These are phyloP conservation scores for Leptoxyphium fumago DNA, from an alignment of 2,329 filamentous ascomycete species.

Conservation along the genomic window DNA sequence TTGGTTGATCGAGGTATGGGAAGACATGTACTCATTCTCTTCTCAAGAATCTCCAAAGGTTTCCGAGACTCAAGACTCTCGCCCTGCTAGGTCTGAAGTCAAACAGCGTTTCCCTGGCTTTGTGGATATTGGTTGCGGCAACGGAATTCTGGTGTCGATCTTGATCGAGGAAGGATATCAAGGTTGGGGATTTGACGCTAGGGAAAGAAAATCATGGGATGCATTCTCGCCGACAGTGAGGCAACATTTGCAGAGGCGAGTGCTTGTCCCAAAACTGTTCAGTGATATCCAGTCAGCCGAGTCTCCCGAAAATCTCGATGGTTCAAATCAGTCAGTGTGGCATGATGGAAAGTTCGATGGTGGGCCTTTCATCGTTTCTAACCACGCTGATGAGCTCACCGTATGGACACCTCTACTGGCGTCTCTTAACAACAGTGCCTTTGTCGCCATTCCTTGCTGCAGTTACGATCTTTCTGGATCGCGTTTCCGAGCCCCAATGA, in stretches of 20 bases:
- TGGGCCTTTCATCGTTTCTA: conserved; percentile 85
- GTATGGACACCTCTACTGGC: conserved; percentile 89
- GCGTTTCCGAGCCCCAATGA: conserved; percentile 46
- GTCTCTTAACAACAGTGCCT: conserved; percentile 58
- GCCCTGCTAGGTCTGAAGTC: neutral
- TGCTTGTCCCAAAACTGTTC: conserved; percentile 44
- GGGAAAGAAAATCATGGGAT: conserved; percentile 71
- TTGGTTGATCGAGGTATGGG: conserved; percentile 86
- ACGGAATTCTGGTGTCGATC: conserved; percentile 77
- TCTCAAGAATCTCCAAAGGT: neutral
- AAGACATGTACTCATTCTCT: conserved; percentile 51
- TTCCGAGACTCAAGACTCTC: conserved; percentile 1
- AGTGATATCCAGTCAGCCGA: conserved; percentile 1
- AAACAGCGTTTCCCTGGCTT: conserved; percentile 60
- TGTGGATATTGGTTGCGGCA: conserved; percentile 91
- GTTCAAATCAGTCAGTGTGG: conserved; percentile 3
- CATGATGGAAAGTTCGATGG: conserved; percentile 49
- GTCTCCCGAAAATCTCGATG: conserved; percentile 1
- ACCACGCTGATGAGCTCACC: conserved; percentile 92
- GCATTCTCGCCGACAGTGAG: conserved; percentile 45
- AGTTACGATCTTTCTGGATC: conserved; percentile 72
- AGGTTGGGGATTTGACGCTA: conserved; percentile 86
- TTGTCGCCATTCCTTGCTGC: conserved; percentile 91
- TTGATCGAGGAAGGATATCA: conserved; percentile 64
- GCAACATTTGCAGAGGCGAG: conserved; percentile 39